Percentiles rank a stretch among this genome's conserved stretches.
Conservation (phyloP, 148 eudicot genomes). For the Cornus florida region DNA sequence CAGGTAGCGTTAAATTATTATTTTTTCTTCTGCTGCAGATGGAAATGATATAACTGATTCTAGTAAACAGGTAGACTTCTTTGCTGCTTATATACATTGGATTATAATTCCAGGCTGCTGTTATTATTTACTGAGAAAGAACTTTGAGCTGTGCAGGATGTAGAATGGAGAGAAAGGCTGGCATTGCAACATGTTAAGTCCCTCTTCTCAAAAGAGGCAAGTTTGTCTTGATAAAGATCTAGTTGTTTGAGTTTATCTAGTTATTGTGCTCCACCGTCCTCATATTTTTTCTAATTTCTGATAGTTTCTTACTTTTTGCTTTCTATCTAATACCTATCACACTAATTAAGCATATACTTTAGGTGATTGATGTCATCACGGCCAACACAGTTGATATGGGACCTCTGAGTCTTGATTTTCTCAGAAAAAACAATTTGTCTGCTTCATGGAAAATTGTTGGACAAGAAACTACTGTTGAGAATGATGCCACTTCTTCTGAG, state of each 20-base stretch:
- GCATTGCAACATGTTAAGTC: conserved; percentile 65
- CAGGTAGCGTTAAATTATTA: conserved; percentile 1
- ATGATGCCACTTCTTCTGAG: conserved; percentile 24
- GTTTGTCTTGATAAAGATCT: conserved; percentile 10
- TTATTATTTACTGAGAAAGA: conserved; percentile 9
- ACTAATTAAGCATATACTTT: conserved; percentile 18
- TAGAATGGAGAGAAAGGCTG: conserved; percentile 63
- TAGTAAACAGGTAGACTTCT: conserved; percentile 39
- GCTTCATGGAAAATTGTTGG: conserved; percentile 68
- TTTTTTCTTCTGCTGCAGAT: conserved; percentile 39
- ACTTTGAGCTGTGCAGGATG: conserved; percentile 35
- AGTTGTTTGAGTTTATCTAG: neutral
- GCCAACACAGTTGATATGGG: conserved; percentile 61
- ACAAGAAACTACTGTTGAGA: conserved; percentile 31
- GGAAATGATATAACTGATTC: conserved; percentile 21
- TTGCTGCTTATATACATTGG: neutral
- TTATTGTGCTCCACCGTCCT: neutral
- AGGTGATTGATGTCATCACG: conserved; percentile 65
- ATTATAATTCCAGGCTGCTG: neutral
- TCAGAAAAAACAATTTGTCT: conserved; percentile 53
- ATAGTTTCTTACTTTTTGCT: neutral
- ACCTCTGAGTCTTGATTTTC: conserved; percentile 65
- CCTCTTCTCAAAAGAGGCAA: conserved; percentile 62
- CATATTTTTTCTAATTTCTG: neutral
- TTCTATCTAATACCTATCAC: neutral